phyloP scores from a whole-genome alignment of 805 yeast genomes.

The Isabelozyma pseudorhagii region DNA sequence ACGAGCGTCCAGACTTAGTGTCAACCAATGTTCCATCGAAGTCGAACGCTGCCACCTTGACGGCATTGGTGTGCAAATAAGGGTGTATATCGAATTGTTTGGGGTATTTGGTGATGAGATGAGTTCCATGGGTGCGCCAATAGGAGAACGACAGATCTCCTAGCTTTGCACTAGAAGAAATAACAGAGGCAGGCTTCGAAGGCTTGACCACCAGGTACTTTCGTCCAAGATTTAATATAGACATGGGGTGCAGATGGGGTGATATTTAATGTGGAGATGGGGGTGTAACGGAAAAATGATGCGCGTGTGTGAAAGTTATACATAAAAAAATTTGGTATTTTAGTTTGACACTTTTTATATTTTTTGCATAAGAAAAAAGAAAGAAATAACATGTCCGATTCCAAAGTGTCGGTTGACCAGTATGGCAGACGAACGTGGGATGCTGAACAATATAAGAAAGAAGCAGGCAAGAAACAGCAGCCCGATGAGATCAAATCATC shows the following conservation, averaged over 20 bases:
- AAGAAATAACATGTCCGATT: neutral
- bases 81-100: slow-evolving; percentile 2
- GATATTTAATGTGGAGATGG: too few relatives aligned
- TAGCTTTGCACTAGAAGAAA: neutral
- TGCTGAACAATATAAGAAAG: slow-evolving; percentile 56
- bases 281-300: too few relatives aligned
- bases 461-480: slow-evolving; percentile 7
- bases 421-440: slow-evolving; percentile 76
- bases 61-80: slow-evolving; percentile 5
- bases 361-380: too few relatives aligned
- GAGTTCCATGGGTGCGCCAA: slow-evolving; percentile 35
- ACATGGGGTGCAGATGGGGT: neutral
- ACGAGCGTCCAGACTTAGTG: slow-evolving; percentile 61
- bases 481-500: neutral
- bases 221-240: neutral
- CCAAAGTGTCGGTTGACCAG: slow-evolving; percentile 29
- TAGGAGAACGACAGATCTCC: neutral
- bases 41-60: slow-evolving; percentile 71
- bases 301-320: neutral
- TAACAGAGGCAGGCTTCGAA: neutral
- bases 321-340: too few relatives aligned
- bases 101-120: slow-evolving; percentile 44
- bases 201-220: slow-evolving; percentile 2
- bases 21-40: slow-evolving; percentile 75
- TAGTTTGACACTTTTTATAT: too few relatives aligned